Evolutionary conservation across 73 alveolate genomes (phyloP).

Genomic region (Effrenium voratum): DNA sequence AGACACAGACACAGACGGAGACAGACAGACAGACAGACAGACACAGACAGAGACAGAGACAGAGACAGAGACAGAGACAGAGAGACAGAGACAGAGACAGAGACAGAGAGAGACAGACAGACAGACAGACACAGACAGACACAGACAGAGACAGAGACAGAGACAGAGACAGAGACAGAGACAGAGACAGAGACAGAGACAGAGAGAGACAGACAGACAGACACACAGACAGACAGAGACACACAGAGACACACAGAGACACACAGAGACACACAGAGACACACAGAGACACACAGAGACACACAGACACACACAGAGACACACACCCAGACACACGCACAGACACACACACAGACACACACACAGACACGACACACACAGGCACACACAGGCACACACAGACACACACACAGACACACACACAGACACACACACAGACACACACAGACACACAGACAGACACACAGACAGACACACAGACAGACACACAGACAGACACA

Average conservation of each 20-base stretch:
- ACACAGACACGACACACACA: no score
- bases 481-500: not conserved
- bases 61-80: no score
- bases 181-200: not conserved
- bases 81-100: no score
- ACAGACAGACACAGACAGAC: not conserved
- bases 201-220: not conserved
- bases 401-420: not conserved
- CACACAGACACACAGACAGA: not conserved
- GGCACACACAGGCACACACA: not conserved
- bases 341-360: no score
- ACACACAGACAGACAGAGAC: not conserved
- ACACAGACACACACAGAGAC: not conserved
- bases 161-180: not conserved
- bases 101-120: no score
- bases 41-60: no score
- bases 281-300: not conserved
- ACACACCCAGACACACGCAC: no score
- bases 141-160: not conserved
- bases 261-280: not conserved
- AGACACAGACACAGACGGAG: no score
- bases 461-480: not conserved
- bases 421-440: not conserved
- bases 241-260: not conserved
- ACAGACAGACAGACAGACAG: no score